Evolutionary conservation across 371 early-diverging fungal genomes (phyloP).

Genomic region (Phascolomyces articulosus): DNA sequence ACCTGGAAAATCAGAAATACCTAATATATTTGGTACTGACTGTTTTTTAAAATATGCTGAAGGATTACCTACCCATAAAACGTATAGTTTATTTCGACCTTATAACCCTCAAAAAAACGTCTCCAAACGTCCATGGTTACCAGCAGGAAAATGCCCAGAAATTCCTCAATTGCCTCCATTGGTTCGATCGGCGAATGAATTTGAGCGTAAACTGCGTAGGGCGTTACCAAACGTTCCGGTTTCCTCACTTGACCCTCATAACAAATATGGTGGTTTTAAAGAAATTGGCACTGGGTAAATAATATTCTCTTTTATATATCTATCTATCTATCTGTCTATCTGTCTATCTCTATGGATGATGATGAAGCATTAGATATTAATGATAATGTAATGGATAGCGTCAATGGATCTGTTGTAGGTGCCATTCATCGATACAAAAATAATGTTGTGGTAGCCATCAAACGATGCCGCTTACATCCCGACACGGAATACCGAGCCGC

Average conservation of each 20-base stretch:
- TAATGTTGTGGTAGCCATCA: constrained; percentile 42
- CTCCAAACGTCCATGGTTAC: constrained; percentile 48
- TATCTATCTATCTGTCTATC: no score
- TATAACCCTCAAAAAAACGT: constrained; percentile 40
- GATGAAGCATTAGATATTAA: no score
- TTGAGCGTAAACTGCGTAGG: constrained; percentile 46
- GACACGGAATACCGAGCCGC: constrained; percentile 51
- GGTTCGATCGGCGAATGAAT: constrained; percentile 40
- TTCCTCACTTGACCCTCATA: constrained; percentile 36
- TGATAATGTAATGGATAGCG: constrained; percentile 15
- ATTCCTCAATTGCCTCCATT: constrained; percentile 51
- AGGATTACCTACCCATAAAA: constrained; percentile 23
- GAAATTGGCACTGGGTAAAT: constrained; percentile 51
- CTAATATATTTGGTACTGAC: constrained; percentile 49
- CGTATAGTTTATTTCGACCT: constrained; percentile 28
- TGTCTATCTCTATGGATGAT: no score
- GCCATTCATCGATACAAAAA: constrained; percentile 37
- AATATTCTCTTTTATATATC: no score
- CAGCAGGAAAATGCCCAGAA: constrained; percentile 35
- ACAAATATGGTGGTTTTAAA: constrained; percentile 37
- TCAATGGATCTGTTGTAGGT: constrained; percentile 50
- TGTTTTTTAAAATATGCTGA: constrained; percentile 43
- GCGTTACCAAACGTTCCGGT: constrained; percentile 36
- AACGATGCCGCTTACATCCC: constrained; percentile 46
- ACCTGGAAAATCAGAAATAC: constrained; percentile 50